Percentiles rank a stretch among this genome's conserved stretches.
These are phyloP conservation scores for Arachis stenosperma DNA, from an alignment of 306 rosid species.

Conservation along the genomic window DNA sequence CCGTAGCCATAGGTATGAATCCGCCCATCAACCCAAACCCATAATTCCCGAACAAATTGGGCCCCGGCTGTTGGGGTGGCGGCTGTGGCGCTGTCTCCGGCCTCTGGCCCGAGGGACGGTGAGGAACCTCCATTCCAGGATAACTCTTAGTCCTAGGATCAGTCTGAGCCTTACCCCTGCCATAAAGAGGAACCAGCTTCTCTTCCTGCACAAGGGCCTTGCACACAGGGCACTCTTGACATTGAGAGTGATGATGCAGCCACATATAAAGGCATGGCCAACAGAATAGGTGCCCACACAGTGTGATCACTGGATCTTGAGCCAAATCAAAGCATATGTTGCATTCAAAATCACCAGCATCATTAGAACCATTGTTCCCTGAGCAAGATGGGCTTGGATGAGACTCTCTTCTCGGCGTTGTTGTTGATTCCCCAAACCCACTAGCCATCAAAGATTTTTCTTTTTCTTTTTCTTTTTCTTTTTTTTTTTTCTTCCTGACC, in stretches of 20 bases:
- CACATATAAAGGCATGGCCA: constrained; percentile 95
- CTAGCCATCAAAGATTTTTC: constrained; percentile 46
- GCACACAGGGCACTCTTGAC: constrained; percentile 93
- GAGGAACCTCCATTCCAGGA: constrained; percentile 77
- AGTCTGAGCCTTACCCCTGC: constrained; percentile 76
- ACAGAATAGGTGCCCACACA: constrained; percentile 90
- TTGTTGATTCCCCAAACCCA: constrained; percentile 69
- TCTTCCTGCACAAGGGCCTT: constrained; percentile 79
- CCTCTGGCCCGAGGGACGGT: constrained; percentile 84
- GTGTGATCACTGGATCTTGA: constrained; percentile 88
- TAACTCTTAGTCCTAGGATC: constrained; percentile 85
- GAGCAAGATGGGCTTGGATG: constrained; percentile 60
- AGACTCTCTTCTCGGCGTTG: constrained; percentile 32
- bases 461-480: too few species aligned
- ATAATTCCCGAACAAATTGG: constrained; percentile 60
- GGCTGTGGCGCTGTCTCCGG: constrained; percentile 64
- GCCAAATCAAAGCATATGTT: constrained; percentile 94
- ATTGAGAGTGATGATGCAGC: constrained; percentile 92
- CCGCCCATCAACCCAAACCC: constrained; percentile 94
- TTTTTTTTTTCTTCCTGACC: constrained; percentile 4
- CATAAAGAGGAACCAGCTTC: constrained; percentile 89
- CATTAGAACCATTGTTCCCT: constrained; percentile 50
- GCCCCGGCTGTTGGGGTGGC: constrained; percentile 43
- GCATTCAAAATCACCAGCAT: constrained; percentile 89
- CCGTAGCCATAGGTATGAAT: constrained; percentile 77